Conservation (phyloP, 495 filamentous ascomycete genomes). For the Penicillium pulvis region DNA sequence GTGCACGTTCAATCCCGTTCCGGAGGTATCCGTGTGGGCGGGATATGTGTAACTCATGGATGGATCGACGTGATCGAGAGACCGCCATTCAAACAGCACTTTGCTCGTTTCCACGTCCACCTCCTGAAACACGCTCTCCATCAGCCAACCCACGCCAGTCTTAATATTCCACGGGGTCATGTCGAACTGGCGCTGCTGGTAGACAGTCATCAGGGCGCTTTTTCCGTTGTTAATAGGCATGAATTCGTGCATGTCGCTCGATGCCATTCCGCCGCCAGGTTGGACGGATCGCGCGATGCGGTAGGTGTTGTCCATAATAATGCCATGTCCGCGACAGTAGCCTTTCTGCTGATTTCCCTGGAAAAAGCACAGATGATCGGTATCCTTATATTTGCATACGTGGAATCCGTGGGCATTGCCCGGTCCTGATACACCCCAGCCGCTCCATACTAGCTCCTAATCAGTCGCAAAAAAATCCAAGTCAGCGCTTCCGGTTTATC, state of each 20-base stretch:
- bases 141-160: slow-evolving; percentile 50
- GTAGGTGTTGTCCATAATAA: slow-evolving; percentile 55
- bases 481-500: slow-evolving; percentile 13
- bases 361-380: slow-evolving; percentile 55
- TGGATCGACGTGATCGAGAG: slow-evolving; percentile 54
- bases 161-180: slow-evolving; percentile 54
- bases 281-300: slow-evolving; percentile 48
- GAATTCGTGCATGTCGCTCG: slow-evolving; percentile 56
- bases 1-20: slow-evolving; percentile 42
- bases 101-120: slow-evolving; percentile 52
- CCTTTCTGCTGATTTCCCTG: slow-evolving; percentile 56
- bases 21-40: slow-evolving; percentile 48
- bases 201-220: slow-evolving; percentile 57
- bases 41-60: slow-evolving; percentile 47
- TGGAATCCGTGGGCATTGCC: slow-evolving; percentile 48
- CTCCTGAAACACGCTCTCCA: slow-evolving; percentile 55
- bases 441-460: slow-evolving; percentile 51
- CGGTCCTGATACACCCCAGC: slow-evolving; percentile 44
- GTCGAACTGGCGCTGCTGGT: slow-evolving; percentile 56
- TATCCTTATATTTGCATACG: slow-evolving; percentile 49
- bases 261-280: slow-evolving; percentile 48
- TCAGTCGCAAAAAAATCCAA: neutral
- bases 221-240: slow-evolving; percentile 47
- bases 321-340: slow-evolving; percentile 54
- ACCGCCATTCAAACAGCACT: slow-evolving; percentile 56